Base-by-base conservation (phyloP, 1,139 yeast genomes). In the Sugiyamaella japonica region DNA sequence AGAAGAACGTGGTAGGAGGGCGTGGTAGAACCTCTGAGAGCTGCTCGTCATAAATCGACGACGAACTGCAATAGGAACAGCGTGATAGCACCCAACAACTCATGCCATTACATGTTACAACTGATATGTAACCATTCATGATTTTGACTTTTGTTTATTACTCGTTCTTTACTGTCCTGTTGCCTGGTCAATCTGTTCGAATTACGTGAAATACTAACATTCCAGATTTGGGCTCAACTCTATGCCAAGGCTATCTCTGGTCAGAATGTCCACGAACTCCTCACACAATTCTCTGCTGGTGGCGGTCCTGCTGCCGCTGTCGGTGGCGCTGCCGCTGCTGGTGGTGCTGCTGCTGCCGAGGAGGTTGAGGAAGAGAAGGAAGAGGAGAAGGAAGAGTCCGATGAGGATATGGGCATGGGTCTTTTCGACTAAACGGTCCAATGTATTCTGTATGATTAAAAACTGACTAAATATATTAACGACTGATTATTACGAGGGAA, bases 211-310 rank as follows among this genome's bases (percentile, higher is more conserved):
- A 20, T 50, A 43, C 31, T 40, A 15, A 34, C 17, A 4, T 12
- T 25, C 12, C 12, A 54, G 56, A 54, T 54, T 50, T 54, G 57
- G 97, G 88, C 96, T 73, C 90, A 88, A 72, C 84, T 88, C 73
- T 93, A 81, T 82, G 95, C 98, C 73, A 87, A 89, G 83, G 98
- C 98, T 74, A 84, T 93, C 73, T 95, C 86, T 78, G 97, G 97
- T 76, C 88, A 89, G 83, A 84, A 91, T 85, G 81, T 93, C 76
- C 91, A 90, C 84, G 93, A 88, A 73, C 81, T 89, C 75, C 82
- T 89, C 73, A 83, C 84, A 78, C 85, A 88, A 74, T 82, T 89
- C 78, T 84, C 88, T 70, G 81, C 86, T 70, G 38, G 47, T 25
- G 78, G 48, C 32, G 40, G 84, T 61, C 80, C 81, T 62, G 77